phyloP scores from a whole-genome alignment of 169 alveolate species.

The Toxoplasma gondii region DNA sequence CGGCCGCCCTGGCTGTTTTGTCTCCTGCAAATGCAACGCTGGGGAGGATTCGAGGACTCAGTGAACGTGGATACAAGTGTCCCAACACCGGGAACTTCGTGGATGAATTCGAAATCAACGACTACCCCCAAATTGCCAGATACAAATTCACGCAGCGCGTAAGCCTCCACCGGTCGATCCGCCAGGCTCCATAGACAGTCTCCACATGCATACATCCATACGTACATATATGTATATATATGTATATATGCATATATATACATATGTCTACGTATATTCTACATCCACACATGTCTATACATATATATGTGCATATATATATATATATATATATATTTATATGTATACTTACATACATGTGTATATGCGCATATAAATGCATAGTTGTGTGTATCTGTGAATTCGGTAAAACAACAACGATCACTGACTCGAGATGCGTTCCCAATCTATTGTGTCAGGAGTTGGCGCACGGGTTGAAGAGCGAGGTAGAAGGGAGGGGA shows the following conservation, averaged over 20 bases:
- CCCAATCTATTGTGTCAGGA: not conserved
- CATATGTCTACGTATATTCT: no score
- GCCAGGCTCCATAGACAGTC: not conserved
- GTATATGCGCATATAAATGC: no score
- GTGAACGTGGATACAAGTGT: slow-evolving; percentile 61
- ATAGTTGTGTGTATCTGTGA: no score
- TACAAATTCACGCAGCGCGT: slow-evolving; percentile 85
- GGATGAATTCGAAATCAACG: slow-evolving; percentile 91
- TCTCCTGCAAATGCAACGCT: slow-evolving; percentile 68
- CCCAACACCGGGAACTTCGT: slow-evolving; percentile 80
- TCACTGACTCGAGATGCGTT: no score
- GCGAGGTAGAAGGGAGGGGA: no score
- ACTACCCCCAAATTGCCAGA: slow-evolving; percentile 90
- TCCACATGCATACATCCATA: not conserved
- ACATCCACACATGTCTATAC: not conserved
- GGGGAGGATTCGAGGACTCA: slow-evolving; percentile 70
- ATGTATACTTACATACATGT: no score
- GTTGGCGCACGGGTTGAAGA: not conserved
- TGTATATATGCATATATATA: not conserved
- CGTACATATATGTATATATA: not conserved
- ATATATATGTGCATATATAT: no score
- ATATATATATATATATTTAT: no score
- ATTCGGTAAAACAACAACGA: no score
- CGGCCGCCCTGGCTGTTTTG: slow-evolving; percentile 47
- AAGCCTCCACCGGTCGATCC: not conserved